Evolutionary conservation across 441 rosid genomes (phyloP).

Genomic region (Croton setiger): DNA sequence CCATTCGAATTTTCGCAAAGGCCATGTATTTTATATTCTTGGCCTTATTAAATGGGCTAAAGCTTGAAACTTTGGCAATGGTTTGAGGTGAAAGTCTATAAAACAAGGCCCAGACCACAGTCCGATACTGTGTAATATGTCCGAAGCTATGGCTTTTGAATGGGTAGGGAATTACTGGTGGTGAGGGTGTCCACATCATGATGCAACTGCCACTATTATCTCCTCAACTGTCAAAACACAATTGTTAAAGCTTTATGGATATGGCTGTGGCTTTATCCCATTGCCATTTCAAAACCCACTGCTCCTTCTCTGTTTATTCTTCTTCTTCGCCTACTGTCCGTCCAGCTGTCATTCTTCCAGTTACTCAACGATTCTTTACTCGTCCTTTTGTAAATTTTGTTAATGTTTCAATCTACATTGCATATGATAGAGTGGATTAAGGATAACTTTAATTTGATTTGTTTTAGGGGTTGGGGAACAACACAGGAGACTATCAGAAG

Average conservation of each 20-base stretch:
- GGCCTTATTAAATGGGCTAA: neutral
- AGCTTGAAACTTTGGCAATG: neutral
- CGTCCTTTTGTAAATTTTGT: neutral
- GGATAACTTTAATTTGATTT: neutral
- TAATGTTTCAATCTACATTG: neutral
- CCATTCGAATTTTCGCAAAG: constrained; percentile 11
- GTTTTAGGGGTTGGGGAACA: constrained; percentile 85
- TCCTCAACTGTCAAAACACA: constrained; percentile 11
- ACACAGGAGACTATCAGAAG: constrained; percentile 70
- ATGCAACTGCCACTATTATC: neutral
- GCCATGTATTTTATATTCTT: neutral
- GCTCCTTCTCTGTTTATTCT: constrained; percentile 29
- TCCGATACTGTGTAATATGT: too few relatives aligned
- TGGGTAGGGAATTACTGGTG: constrained; percentile 12
- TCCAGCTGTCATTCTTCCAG: constrained; percentile 92
- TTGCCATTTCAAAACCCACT: constrained; percentile 30
- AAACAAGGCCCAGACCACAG: constrained; percentile 3
- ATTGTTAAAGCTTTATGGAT: constrained; percentile 11
- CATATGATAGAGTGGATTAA: neutral
- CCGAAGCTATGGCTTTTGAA: neutral
- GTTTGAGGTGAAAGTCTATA: too few relatives aligned
- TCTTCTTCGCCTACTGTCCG: constrained; percentile 33
- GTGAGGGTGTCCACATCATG: constrained; percentile 11
- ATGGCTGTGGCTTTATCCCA: constrained; percentile 53
- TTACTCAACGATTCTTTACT: constrained; percentile 22